Conservation (phyloP, 2,329 filamentous ascomycete genomes). For the Diaporthe citrichinensis region DNA sequence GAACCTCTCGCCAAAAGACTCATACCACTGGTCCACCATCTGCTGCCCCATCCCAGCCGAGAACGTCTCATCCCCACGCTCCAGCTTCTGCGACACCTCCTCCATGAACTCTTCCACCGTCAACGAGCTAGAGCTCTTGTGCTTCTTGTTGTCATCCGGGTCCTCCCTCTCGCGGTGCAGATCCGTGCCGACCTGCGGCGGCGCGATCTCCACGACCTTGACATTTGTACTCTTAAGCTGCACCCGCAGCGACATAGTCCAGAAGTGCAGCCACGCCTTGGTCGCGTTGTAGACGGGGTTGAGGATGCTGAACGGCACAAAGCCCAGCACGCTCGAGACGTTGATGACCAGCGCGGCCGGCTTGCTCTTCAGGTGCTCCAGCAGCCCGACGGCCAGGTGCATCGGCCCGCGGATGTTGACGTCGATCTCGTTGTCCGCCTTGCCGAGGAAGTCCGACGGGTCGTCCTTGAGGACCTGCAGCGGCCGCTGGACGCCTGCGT, state of each 20-base stretch:
- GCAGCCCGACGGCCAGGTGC: conserved; percentile 64
- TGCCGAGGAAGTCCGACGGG: conserved; percentile 59
- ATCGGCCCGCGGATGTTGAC: conserved; percentile 72
- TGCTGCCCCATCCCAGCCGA: conserved; percentile 54
- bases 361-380: conserved; percentile 63
- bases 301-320: conserved; percentile 64
- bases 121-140: conserved; percentile 62
- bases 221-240: conserved; percentile 62
- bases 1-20: conserved; percentile 37
- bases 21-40: conserved; percentile 41
- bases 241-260: conserved; percentile 66
- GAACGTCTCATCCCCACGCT: conserved; percentile 63
- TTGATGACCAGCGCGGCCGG: conserved; percentile 64
- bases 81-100: conserved; percentile 59
- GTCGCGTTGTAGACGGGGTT: conserved; percentile 73
- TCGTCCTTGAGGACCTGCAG: conserved; percentile 58
- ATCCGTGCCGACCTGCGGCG: conserved; percentile 67
- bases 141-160: conserved; percentile 72
- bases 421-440: conserved; percentile 69
- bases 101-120: conserved; percentile 68
- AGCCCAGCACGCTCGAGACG: conserved; percentile 67
- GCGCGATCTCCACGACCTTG: conserved; percentile 68
- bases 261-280: conserved; percentile 72
- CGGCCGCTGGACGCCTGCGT: conserved; percentile 70
- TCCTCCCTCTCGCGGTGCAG: conserved; percentile 68